Evolutionary conservation across 345 rosid species (phyloP).

Genomic region (Gossypium australe): DNA sequence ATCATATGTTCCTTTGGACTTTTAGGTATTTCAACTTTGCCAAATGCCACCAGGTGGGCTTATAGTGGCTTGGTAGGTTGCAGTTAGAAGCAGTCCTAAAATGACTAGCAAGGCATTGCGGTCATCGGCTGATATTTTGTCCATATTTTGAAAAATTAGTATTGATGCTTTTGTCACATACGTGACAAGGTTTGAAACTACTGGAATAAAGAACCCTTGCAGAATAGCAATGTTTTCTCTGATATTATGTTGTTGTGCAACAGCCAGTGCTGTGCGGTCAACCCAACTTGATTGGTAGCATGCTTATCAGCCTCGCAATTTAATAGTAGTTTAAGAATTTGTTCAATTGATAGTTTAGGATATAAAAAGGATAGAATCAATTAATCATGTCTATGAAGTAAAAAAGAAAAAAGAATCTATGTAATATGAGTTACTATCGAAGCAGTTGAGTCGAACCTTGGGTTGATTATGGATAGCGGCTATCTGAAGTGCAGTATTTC

Average conservation of each 20-base stretch:
- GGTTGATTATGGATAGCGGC: neutral
- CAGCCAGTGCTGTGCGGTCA: neutral
- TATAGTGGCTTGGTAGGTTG: neutral
- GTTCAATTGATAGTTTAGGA: neutral
- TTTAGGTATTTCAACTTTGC: neutral
- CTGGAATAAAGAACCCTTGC: neutral
- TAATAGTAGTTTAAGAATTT: neutral
- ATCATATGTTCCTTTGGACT: neutral
- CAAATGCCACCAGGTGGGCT: neutral
- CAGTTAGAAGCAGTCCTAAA: slow-evolving; percentile 1
- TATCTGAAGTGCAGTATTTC: neutral
- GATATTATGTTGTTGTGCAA: neutral
- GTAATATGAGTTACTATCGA: too few species aligned
- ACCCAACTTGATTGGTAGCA: neutral
- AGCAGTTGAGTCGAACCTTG: neutral
- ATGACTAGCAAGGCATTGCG: neutral
- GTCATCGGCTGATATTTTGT: neutral
- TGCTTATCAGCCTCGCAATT: neutral
- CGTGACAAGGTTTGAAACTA: neutral
- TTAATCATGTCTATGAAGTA: too few species aligned
- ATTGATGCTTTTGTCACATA: neutral
- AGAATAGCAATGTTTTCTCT: neutral
- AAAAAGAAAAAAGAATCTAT: too few species aligned
- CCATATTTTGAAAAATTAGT: neutral
- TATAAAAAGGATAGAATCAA: too few species aligned